Percentiles rank a stretch among this genome's conserved stretches.
phyloP scores from a whole-genome alignment of 257 asterid genomes.

The Buddleja alternifolia region DNA sequence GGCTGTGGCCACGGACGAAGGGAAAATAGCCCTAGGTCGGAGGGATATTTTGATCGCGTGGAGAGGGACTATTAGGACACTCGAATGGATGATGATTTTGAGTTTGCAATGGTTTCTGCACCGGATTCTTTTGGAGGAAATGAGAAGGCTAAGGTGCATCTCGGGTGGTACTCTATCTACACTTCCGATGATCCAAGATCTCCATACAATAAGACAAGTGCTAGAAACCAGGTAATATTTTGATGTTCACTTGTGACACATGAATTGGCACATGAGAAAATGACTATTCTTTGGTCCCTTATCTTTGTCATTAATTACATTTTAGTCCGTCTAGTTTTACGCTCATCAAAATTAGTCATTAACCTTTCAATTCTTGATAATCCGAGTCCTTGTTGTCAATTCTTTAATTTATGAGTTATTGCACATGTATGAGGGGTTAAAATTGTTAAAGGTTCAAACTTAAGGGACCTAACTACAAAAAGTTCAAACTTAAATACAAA shows the following conservation, averaged over 20 bases:
- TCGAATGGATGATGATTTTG: slow-evolving; percentile 82
- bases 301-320: too few relatives aligned
- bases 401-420: too few relatives aligned
- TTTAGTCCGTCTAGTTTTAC: too few relatives aligned
- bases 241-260: too few relatives aligned
- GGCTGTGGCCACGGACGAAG: slow-evolving; percentile 88
- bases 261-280: background rate
- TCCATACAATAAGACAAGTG: slow-evolving; percentile 58
- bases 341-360: too few relatives aligned
- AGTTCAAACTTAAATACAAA: too few relatives aligned
- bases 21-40: slow-evolving; percentile 60
- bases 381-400: too few relatives aligned
- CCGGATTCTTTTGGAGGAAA: slow-evolving; percentile 54
- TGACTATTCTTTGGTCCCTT: background rate
- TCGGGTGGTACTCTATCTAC: slow-evolving; percentile 82
- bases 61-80: slow-evolving; percentile 70
- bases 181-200: slow-evolving; percentile 70
- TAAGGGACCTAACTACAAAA: too few relatives aligned
- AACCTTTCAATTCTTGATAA: too few relatives aligned
- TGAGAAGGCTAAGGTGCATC: slow-evolving; percentile 51
- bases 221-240: slow-evolving; percentile 67
- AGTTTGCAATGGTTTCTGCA: slow-evolving; percentile 52
- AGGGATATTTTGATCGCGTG: slow-evolving; percentile 79
- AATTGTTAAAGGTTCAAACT: too few relatives aligned
- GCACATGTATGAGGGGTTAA: too few relatives aligned